Evolutionary conservation across 179 eudicot species (phyloP).

Genomic region (Camellia oleifera): DNA sequence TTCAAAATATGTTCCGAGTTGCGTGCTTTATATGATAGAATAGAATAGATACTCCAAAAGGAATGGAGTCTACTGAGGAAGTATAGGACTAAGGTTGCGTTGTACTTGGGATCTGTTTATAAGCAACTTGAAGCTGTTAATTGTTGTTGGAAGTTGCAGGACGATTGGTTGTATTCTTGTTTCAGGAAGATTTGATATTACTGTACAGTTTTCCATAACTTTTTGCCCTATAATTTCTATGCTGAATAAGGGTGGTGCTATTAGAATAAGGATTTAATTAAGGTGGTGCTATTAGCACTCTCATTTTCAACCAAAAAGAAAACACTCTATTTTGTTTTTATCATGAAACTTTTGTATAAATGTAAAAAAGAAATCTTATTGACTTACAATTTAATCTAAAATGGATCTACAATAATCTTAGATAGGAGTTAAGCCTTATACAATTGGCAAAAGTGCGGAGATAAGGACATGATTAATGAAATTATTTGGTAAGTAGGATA

Average conservation of each 20-base stretch:
- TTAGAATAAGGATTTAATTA: background rate
- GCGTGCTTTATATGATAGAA: no score
- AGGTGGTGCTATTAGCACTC: no score
- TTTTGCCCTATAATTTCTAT: background rate
- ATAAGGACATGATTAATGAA: no score
- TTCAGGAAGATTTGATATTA: background rate
- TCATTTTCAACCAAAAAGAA: no score
- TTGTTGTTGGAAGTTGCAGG: background rate
- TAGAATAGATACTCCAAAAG: no score
- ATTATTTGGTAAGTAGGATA: no score
- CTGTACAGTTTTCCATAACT: background rate
- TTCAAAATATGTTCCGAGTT: no score
- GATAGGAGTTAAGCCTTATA: no score
- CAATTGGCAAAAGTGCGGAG: no score
- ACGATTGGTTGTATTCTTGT: constrained; percentile 1
- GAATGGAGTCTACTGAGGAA: background rate
- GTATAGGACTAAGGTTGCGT: background rate
- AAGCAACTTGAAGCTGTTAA: background rate
- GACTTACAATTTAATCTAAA: no score
- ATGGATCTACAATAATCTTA: no score
- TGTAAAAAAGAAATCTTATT: constrained; percentile 39
- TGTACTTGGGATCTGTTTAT: background rate
- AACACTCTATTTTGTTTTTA: constrained; percentile 14
- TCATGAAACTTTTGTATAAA: constrained; percentile 61
- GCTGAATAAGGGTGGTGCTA: background rate